Percentiles rank a stretch among this genome's conserved stretches.
These are phyloP conservation scores for Myxozyma geophila DNA, from an alignment of 805 yeast species.

Conservation along the genomic window DNA sequence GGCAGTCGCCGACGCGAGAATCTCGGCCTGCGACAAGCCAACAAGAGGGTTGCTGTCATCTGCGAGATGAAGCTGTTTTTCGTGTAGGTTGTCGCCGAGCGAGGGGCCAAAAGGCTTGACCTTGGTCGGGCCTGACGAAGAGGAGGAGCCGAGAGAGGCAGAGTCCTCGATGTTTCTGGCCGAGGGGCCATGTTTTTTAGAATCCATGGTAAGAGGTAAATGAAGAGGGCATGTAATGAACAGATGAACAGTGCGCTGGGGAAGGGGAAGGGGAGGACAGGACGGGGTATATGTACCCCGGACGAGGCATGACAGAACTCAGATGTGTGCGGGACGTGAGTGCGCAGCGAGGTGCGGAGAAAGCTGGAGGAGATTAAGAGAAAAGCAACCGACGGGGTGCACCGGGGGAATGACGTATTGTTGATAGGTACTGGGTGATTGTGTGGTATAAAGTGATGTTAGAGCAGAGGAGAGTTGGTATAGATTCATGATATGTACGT, in stretches of 20 bases:
- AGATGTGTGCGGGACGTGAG: too few relatives aligned
- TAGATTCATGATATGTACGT: too few relatives aligned
- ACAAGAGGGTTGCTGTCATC: constrained; percentile 40
- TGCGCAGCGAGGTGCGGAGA: too few relatives aligned
- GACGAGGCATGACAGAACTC: too few relatives aligned
- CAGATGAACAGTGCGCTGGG: not conserved
- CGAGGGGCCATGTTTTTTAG: constrained; percentile 13
- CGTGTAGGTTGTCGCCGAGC: not conserved
- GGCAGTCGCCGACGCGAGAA: constrained; percentile 38
- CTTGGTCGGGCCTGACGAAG: not conserved
- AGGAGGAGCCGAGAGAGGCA: not conserved
- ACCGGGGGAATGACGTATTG: too few relatives aligned
- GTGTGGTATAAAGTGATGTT: too few relatives aligned
- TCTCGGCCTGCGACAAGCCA: constrained; percentile 36
- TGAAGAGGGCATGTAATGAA: not conserved
- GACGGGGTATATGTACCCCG: not conserved
- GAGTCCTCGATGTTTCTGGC: constrained; percentile 12
- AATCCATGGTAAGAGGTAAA: not conserved
- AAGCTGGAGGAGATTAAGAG: too few relatives aligned
- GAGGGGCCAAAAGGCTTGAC: not conserved
- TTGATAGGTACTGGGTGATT: too few relatives aligned
- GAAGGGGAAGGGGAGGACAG: not conserved
- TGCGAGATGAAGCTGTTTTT: not conserved
- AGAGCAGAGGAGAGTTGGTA: too few relatives aligned
- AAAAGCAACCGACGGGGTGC: too few relatives aligned